Conservation (phyloP, 169 alveolate species). For the Neospora caninum region DNA sequence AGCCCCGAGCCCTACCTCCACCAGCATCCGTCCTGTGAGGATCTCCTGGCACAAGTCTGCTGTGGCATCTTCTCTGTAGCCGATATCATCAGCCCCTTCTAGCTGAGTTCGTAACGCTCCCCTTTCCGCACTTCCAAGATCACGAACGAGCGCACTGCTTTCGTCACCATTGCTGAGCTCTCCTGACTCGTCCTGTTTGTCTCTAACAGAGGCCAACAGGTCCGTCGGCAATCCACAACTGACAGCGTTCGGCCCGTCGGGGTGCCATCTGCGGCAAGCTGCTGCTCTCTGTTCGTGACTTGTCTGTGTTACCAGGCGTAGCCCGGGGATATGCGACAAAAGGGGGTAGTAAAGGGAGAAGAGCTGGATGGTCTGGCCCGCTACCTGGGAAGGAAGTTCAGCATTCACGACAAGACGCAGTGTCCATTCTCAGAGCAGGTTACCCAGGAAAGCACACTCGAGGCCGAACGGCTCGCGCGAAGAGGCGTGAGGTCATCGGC, state of each 20-base stretch:
- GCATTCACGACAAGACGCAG: neutral
- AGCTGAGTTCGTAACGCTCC: no score
- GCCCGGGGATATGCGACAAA: conserved; percentile 24
- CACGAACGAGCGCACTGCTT: neutral
- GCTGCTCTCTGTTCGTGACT: neutral
- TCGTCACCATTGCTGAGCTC: neutral
- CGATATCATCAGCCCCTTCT: no score
- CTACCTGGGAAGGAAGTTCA: neutral
- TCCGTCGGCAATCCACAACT: neutral
- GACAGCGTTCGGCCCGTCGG: neutral
- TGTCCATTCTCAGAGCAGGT: no score
- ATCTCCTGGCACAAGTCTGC: neutral
- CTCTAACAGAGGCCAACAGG: neutral
- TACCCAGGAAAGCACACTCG: no score
- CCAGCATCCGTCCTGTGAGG: neutral
- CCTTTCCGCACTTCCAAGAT: no score
- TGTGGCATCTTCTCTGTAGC: neutral
- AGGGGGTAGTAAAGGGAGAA: conserved; percentile 6
- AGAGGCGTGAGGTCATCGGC: no score
- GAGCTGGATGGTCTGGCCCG: conserved; percentile 9
- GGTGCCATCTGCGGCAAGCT: neutral
- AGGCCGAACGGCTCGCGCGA: no score
- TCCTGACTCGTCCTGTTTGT: neutral
- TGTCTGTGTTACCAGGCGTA: neutral
- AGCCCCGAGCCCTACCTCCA: neutral